Conservation (phyloP, 148 eudicot genomes). For the Spergularia marina region DNA sequence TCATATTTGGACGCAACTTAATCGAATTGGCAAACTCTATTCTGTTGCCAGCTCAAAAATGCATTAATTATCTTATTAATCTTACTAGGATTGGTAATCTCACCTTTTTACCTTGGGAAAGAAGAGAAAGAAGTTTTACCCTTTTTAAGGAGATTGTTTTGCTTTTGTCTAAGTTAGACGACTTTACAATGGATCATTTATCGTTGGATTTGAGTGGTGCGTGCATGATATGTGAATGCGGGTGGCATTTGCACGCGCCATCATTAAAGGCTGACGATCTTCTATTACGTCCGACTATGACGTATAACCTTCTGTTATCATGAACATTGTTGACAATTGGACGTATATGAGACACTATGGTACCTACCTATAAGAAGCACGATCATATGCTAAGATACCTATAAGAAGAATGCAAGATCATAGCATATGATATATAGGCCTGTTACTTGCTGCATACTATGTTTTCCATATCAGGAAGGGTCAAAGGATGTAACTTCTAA, state of each 20-base stretch:
- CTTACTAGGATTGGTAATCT: conserved; percentile 8
- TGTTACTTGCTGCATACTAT: neutral
- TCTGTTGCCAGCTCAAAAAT: neutral
- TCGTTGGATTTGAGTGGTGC: no score
- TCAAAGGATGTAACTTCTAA: neutral
- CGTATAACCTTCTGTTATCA: no score
- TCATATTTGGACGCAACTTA: conserved; percentile 16
- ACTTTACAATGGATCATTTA: neutral
- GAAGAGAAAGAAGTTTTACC: neutral
- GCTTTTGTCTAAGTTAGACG: neutral
- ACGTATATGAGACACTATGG: no score
- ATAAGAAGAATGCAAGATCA: no score
- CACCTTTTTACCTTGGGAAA: neutral
- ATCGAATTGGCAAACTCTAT: neutral
- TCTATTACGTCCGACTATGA: no score
- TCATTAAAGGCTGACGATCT: no score
- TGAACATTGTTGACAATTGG: no score
- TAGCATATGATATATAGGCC: neutral
- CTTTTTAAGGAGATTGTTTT: neutral
- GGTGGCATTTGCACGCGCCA: no score
- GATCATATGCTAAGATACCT: neutral
- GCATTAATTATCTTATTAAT: neutral
- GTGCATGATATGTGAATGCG: no score
- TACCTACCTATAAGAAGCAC: conserved; percentile 3
- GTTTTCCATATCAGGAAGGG: neutral